These are phyloP conservation scores for Arabidopsis suecica DNA, from an alignment of 345 rosid species.

Conservation along the genomic window DNA sequence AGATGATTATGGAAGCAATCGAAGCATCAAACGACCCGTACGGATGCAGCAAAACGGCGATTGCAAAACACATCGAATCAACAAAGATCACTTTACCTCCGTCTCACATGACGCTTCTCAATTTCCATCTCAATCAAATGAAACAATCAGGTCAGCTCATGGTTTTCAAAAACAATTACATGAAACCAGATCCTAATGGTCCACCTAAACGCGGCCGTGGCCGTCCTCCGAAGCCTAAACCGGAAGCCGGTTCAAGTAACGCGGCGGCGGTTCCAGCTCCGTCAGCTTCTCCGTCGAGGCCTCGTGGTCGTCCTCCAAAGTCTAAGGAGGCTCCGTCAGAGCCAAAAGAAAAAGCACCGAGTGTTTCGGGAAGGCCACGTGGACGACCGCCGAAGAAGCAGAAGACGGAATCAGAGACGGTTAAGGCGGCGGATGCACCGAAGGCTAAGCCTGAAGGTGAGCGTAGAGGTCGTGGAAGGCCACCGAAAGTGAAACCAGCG, in stretches of 20 bases:
- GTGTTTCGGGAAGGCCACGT: slow-evolving; percentile 54
- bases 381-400: slow-evolving; percentile 80
- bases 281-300: slow-evolving; percentile 52
- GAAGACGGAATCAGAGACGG: slow-evolving; percentile 43
- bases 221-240: slow-evolving; percentile 80
- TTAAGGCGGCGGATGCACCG: neutral
- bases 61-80: slow-evolving; percentile 68
- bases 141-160: slow-evolving; percentile 65
- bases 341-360: slow-evolving; percentile 9
- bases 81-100: slow-evolving; percentile 57
- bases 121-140: slow-evolving; percentile 72
- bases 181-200: slow-evolving; percentile 74
- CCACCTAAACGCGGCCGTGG: slow-evolving; percentile 93
- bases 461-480: slow-evolving; percentile 77
- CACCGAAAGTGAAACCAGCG: slow-evolving; percentile 79
- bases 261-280: slow-evolving; percentile 38
- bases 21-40: slow-evolving; percentile 56
- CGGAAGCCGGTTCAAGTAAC: slow-evolving; percentile 5
- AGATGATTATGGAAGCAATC: slow-evolving; percentile 85
- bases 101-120: slow-evolving; percentile 62
- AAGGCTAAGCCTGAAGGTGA: slow-evolving; percentile 33
- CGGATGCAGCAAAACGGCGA: slow-evolving; percentile 69
- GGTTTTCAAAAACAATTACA: slow-evolving; percentile 72
- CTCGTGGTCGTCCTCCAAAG: slow-evolving; percentile 82
- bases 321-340: slow-evolving; percentile 52